These are phyloP conservation scores for Castanopsis chinensis DNA, from an alignment of 306 rosid genomes.

Conservation along the genomic window DNA sequence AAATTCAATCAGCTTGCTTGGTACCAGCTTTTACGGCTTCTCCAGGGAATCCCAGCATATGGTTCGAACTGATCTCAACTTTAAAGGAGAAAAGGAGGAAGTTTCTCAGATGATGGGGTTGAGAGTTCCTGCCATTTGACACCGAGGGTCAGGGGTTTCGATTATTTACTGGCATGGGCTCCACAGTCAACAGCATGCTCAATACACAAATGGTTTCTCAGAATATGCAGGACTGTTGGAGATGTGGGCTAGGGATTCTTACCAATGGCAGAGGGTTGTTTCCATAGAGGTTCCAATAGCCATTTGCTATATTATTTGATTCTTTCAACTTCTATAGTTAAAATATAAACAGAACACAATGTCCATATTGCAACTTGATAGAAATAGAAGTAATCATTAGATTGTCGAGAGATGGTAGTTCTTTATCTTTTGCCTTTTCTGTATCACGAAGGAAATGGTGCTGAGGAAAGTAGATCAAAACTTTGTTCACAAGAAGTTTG, in stretches of 20 bases:
- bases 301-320: conserved; percentile 26
- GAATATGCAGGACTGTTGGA: conserved; percentile 12
- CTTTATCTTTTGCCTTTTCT: conserved; percentile 12
- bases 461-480: conserved; percentile 24
- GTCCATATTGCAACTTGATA: conserved; percentile 55
- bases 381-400: conserved; percentile 18
- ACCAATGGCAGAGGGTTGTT: conserved; percentile 11
- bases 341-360: conserved; percentile 18
- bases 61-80: conserved; percentile 9
- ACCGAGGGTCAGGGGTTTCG: neutral
- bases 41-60: conserved; percentile 10
- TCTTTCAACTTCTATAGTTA: conserved; percentile 4
- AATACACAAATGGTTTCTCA: conserved; percentile 15
- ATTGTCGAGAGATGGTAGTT: conserved; percentile 10
- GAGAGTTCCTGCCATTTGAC: neutral
- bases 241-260: conserved; percentile 21
- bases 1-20: conserved; percentile 13
- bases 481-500: conserved; percentile 2
- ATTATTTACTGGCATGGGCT: neutral
- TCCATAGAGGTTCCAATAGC: conserved; percentile 24
- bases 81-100: conserved; percentile 13
- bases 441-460: conserved; percentile 21
- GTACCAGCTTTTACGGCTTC: neutral
- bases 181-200: conserved; percentile 15
- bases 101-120: conserved; percentile 3